Base-by-base conservation (phyloP, 257 asterid genomes). In the Henckelia pumila region DNA sequence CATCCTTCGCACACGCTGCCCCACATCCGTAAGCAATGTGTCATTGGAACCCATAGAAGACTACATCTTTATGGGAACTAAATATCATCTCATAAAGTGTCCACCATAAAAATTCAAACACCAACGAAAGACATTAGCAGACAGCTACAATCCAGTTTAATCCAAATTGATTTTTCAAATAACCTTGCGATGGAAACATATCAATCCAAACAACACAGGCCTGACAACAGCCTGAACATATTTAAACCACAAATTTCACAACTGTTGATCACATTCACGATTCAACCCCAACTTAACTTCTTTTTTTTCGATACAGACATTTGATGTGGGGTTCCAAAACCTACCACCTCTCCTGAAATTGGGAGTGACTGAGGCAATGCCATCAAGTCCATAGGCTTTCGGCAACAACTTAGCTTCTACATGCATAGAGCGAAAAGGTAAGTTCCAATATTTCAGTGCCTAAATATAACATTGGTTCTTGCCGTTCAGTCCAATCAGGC, bases 341-440 rank as follows among this genome's bases (percentile, higher is more conserved):
- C 30, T 57, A 64, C 62, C 49, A 30, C 69, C n/a, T n/a, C n/a
- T n/a, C n/a, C n/a, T n/a, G n/a, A n/a, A n/a, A n/a, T n/a, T n/a
- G 44, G 44, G 44, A 35, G 44, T 7, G 44, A 3, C 1, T 3
- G 44, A 35, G 13, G 44, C 13, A 11, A 35, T 35, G 44, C 13
- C 13, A 35, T n/a, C 13, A 9, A 35, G 13, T 13, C 11, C 7
- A 35, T 7, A 35, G 44, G 44, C 11, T 9, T 35, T 35, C 3
- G 44, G 44, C 16, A 64, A 47, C 26, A 44, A 17, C 23, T 3
- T 57, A 47, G 25, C 28, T 59, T 61, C 73, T 29, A 25, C 75
- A 55, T 67, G 78, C 79, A 64, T 55, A 64, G 63, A 63, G 24
- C 20, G 53, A 56, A 47, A 30, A 35, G 56, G 68, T 63, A 33